A percentile compares a stretch with the other conserved stretches of the same genome.
phyloP scores from a whole-genome alignment of 306 rosid species.

The Vigna nakashimae region DNA sequence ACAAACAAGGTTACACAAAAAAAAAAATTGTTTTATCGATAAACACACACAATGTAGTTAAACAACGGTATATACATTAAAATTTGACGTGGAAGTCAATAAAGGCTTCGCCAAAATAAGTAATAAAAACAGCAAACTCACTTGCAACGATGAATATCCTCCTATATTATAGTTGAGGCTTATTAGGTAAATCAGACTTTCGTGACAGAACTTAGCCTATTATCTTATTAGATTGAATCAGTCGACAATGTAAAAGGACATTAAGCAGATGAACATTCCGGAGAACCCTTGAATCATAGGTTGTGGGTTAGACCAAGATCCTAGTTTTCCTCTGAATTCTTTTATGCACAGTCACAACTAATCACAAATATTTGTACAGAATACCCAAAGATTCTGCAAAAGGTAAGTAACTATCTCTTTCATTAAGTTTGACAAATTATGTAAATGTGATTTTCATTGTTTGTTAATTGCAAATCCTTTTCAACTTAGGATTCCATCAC shows the following conservation, averaged over 20 bases:
- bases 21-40: too few relatives aligned
- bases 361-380: conserved; percentile 3
- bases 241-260: neutral
- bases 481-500: conserved; percentile 32
- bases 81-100: too few relatives aligned
- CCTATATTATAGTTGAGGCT: too few relatives aligned
- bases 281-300: neutral
- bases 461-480: conserved; percentile 19
- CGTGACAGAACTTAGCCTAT: too few relatives aligned
- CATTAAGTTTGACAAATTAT: conserved; percentile 41
- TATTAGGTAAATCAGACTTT: too few relatives aligned
- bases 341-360: neutral
- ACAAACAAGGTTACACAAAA: too few relatives aligned
- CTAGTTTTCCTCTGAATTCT: neutral
- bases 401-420: conserved; percentile 46
- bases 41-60: too few relatives aligned
- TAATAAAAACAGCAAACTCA: too few relatives aligned
- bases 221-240: too few relatives aligned
- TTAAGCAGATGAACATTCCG: neutral
- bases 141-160: too few relatives aligned
- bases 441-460: neutral
- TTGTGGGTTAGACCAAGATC: neutral
- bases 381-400: neutral
- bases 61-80: too few relatives aligned
- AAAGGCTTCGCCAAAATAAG: too few relatives aligned